Percentiles rank a stretch among this genome's conserved stretches.
phyloP scores from a whole-genome alignment of 306 rosid genomes.

The Lathyrus sativus region DNA sequence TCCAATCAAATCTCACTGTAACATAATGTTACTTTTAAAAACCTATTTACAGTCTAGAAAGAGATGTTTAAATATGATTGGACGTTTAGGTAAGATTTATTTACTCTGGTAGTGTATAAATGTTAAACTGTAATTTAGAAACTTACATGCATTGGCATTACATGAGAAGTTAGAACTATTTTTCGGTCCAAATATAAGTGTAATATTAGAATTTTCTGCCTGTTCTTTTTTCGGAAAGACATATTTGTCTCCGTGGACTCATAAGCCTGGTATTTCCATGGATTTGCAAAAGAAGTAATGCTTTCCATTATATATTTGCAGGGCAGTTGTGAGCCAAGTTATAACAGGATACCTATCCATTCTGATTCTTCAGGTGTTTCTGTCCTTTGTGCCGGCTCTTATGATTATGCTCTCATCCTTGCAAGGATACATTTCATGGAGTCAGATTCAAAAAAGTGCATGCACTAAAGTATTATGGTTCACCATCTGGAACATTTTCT shows the following conservation, averaged over 20 bases:
- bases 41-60: neutral
- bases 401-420: constrained; percentile 75
- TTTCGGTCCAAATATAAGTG: neutral
- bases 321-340: constrained; percentile 68
- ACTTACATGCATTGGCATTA: neutral
- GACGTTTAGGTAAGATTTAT: neutral
- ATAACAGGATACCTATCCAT: constrained; percentile 90
- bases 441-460: constrained; percentile 73
- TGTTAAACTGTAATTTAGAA: neutral
- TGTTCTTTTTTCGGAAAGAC: neutral
- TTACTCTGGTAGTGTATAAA: neutral
- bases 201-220: neutral
- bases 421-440: constrained; percentile 73
- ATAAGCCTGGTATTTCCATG: neutral
- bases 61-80: neutral
- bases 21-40: neutral
- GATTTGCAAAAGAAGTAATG: constrained; percentile 24
- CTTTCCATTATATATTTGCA: constrained; percentile 45
- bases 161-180: neutral
- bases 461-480: constrained; percentile 72
- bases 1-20: neutral
- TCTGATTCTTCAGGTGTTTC: constrained; percentile 64
- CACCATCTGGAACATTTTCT: constrained; percentile 86
- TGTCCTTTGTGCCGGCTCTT: constrained; percentile 64
- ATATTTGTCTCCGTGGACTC: neutral